These are phyloP conservation scores for Cystoisospora suis DNA, from an alignment of 169 alveolate species.

Conservation along the genomic window DNA sequence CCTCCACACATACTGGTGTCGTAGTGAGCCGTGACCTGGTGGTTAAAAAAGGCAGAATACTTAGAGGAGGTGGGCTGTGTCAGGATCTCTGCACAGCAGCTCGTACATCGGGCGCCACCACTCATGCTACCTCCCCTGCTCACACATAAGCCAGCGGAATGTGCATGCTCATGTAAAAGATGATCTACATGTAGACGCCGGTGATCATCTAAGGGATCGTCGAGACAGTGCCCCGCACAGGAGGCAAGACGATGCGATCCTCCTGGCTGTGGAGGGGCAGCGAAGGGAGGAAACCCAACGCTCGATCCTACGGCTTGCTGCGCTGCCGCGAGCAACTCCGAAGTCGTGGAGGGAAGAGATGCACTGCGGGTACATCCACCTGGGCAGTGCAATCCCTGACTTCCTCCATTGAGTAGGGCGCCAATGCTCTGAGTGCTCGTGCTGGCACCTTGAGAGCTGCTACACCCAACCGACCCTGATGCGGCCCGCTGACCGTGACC, in stretches of 20 bases:
- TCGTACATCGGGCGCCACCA: background rate
- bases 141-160: background rate
- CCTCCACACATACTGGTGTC: too few species aligned
- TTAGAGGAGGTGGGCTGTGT: background rate
- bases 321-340: slow-evolving; percentile 3
- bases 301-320: background rate
- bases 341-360: background rate
- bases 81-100: background rate
- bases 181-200: background rate
- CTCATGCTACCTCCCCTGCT: background rate
- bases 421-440: background rate
- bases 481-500: background rate
- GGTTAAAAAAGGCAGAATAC: background rate
- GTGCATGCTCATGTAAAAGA: background rate
- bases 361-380: background rate
- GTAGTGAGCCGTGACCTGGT: background rate
- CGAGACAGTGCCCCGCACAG: background rate
- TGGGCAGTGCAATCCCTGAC: too few species aligned
- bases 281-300: background rate
- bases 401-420: background rate
- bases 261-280: background rate
- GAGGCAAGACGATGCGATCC: background rate
- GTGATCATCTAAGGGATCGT: background rate
- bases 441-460: background rate
- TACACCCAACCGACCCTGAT: background rate